Evolutionary conservation across 2,329 filamentous ascomycete species (phyloP).

Genomic region (Phoma herbarum): DNA sequence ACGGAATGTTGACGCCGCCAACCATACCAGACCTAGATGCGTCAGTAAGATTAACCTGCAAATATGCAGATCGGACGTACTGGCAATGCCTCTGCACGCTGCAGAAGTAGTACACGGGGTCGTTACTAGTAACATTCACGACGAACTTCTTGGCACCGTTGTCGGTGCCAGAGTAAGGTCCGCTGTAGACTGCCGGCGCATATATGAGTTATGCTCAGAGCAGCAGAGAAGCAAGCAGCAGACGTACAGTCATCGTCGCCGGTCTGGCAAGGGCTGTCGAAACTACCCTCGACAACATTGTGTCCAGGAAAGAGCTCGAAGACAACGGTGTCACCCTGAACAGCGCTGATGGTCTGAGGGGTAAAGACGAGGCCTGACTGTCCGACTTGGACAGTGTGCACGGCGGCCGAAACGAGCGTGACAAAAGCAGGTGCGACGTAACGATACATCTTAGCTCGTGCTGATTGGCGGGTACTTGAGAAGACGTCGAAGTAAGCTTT

Average conservation of each 20-base stretch:
- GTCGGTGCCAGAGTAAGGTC: conserved; percentile 29
- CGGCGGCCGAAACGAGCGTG: conserved; percentile 17
- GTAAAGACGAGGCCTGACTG: conserved; percentile 14
- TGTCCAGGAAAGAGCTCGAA: conserved; percentile 28
- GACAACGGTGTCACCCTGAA: conserved; percentile 27
- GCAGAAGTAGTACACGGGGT: conserved; percentile 40
- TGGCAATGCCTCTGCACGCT: conserved; percentile 33
- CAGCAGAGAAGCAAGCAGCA: neutral
- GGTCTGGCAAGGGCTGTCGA: conserved; percentile 25
- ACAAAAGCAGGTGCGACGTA: conserved; percentile 3
- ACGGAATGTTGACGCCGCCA: conserved; percentile 18
- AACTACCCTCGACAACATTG: conserved; percentile 26
- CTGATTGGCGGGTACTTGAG: neutral
- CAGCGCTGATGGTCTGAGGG: conserved; percentile 25
- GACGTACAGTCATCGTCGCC: conserved; percentile 19
- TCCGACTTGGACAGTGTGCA: conserved; percentile 31
- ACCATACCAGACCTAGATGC: conserved; percentile 10
- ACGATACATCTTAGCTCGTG: conserved; percentile 1
- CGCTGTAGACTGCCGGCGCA: conserved; percentile 26
- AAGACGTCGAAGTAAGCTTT: conserved; percentile 1
- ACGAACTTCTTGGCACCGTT: conserved; percentile 35
- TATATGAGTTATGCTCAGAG: no score
- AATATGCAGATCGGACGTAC: neutral
- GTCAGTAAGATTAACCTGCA: neutral
- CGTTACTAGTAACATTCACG: conserved; percentile 31